Base-by-base conservation (phyloP, 805 yeast species). In the Candida pini region DNA sequence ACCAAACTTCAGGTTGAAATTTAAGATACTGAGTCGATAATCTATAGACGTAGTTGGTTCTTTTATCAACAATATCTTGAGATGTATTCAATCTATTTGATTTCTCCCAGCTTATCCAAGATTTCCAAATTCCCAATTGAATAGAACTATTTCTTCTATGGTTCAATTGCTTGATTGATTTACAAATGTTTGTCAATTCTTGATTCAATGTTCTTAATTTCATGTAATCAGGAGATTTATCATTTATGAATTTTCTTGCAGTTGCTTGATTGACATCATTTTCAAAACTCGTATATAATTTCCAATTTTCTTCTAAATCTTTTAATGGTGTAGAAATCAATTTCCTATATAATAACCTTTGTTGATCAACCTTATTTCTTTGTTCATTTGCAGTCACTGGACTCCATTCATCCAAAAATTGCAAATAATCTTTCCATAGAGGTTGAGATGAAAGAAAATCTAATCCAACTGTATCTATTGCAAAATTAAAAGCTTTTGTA, bases 381-480 rank as follows among this genome's bases (percentile, higher is more conserved):
- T 76, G 81, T 53, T 90, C 97, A 82, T 90, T 86, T 28, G 80
- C 75, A 23, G 79, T 76, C 13, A 76, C 69, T 3, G 95, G 89
- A 31, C 76, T 77, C 90, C 92, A 84, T 22, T 73, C 64, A 44
- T 77, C 79, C 41, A 88, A 68, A 49, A 87, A 88, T 8, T 71
- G 78, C n/a, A 92, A 54, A 53, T 86, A 92, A 47, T 84, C 92
- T 31, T 69, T 66, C 96, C 96, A 90, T 27, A 92, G 60, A 2
- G 66, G 65, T 21, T 82, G 80, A 14, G 89, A 73, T 23, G 72
- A 66, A 10, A 56, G 28, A 5, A 81, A 72, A 54, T 92, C 97
- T 21, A 76, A 60, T 0, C 96, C 96, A 33, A 89, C 85, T 40
- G 78, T 73, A 19, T 71, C 76, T 14, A 84, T 64, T 1, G 94